Conservation (phyloP, 1,284 basidiomycete species). For the Vanrija sp. region DNA sequence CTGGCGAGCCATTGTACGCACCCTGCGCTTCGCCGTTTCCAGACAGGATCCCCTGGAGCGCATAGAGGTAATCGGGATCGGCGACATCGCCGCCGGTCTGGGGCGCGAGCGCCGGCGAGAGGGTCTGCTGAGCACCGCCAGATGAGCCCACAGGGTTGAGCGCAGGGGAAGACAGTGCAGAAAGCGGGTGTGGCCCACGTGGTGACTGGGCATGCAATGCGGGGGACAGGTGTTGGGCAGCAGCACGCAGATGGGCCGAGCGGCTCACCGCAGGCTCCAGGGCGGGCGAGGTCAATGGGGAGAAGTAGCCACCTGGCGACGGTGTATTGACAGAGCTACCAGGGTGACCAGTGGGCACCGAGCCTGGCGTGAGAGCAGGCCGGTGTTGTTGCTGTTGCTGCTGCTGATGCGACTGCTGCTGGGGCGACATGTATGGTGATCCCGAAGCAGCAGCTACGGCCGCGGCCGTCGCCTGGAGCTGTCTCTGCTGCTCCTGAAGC, state of each 20-base stretch:
- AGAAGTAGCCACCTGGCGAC: conserved; percentile 52
- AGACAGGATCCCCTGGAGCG: conserved; percentile 35
- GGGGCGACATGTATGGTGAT: conserved; percentile 23
- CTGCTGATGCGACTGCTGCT: conserved; percentile 5
- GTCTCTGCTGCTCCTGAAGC: conserved; percentile 40
- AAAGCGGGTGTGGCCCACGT: conserved; percentile 34
- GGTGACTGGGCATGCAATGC: conserved; percentile 15
- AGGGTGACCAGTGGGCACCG: conserved; percentile 8
- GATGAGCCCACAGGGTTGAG: conserved; percentile 42
- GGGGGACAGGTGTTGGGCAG: conserved; percentile 20
- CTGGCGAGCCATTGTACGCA: conserved; percentile 12
- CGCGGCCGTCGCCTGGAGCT: conserved; percentile 41
- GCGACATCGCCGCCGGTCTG: conserved; percentile 31
- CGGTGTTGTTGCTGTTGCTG: conserved; percentile 7
- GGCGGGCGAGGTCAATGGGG: conserved; percentile 58
- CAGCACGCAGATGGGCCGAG: conserved; percentile 24
- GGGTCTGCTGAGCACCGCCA: conserved; percentile 44
- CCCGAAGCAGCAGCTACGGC: conserved; percentile 28
- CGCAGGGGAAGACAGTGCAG: conserved; percentile 38
- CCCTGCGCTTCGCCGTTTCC: neutral
- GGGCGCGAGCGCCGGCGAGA: conserved; percentile 42
- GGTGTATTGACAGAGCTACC: conserved; percentile 18
- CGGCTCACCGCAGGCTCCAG: conserved; percentile 48
- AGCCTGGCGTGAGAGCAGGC: conserved; percentile 23
- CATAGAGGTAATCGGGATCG: conserved; percentile 40